phyloP scores from a whole-genome alignment of 495 filamentous ascomycete species.

The Clohesyomyces aquaticus region DNA sequence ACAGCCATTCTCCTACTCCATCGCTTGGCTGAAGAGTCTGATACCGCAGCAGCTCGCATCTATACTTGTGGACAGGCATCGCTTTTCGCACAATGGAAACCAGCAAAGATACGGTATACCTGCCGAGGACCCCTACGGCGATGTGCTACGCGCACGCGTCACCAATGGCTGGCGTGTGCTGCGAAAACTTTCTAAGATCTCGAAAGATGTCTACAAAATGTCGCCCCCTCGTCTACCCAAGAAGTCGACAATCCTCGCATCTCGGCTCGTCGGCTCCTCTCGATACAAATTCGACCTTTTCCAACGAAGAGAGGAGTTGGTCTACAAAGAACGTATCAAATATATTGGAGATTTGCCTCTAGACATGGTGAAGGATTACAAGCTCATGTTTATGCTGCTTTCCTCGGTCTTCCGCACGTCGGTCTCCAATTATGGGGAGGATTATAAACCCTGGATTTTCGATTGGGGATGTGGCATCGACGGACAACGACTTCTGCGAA shows the following conservation, averaged over 20 bases:
- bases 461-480: conserved; percentile 33
- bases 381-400: conserved; percentile 36
- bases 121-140: conserved; percentile 32
- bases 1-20: conserved; percentile 17
- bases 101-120: conserved; percentile 29
- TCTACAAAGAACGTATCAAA: conserved; percentile 21
- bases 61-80: conserved; percentile 34
- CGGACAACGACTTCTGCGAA: conserved; percentile 28
- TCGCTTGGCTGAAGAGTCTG: conserved; percentile 29
- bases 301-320: conserved; percentile 16
- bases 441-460: conserved; percentile 37
- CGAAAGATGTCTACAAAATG: conserved; percentile 25
- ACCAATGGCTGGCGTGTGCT: conserved; percentile 34
- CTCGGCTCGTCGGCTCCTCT: conserved; percentile 21
- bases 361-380: conserved; percentile 33
- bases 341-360: conserved; percentile 20
- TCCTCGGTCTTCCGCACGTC: conserved; percentile 30
- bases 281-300: conserved; percentile 24
- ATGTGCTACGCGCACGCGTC: conserved; percentile 21
- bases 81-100: conserved; percentile 24
- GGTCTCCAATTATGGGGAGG: conserved; percentile 14
- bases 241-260: conserved; percentile 15
- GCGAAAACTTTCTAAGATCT: conserved; percentile 23
- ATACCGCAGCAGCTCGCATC: conserved; percentile 33
- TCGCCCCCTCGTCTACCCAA: conserved; percentile 2